A percentile compares a stretch with the other conserved stretches of the same genome.
These are phyloP conservation scores for Paxillus involutus DNA, from an alignment of 768 basidiomycete species.

Conservation along the genomic window DNA sequence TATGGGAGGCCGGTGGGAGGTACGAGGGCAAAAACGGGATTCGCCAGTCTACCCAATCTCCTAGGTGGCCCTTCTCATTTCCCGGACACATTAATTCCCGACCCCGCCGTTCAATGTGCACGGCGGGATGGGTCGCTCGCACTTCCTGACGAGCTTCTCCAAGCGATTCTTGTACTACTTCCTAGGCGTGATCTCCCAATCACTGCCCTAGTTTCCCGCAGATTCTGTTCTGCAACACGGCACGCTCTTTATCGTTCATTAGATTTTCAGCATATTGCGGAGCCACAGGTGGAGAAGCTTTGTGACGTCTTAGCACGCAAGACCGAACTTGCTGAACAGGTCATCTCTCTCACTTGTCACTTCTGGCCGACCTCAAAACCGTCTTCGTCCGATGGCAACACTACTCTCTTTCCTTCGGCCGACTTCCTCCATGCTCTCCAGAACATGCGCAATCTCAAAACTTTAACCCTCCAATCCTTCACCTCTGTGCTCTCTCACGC, in stretches of 20 bases:
- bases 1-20: neutral
- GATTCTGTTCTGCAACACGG: slow-evolving; percentile 21
- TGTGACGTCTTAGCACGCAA: slow-evolving; percentile 18
- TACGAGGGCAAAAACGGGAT: neutral
- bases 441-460: slow-evolving; percentile 30
- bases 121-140: neutral
- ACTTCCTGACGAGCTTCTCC: slow-evolving; percentile 21
- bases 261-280: slow-evolving; percentile 15
- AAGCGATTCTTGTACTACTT: slow-evolving; percentile 21
- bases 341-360: slow-evolving; percentile 23
- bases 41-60: slow-evolving; percentile 20
- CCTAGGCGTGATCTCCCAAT: slow-evolving; percentile 13
- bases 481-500: slow-evolving; percentile 18
- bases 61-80: slow-evolving; percentile 10
- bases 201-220: slow-evolving; percentile 24
- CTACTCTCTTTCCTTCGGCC: slow-evolving; percentile 9
- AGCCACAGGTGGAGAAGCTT: slow-evolving; percentile 14
- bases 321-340: slow-evolving; percentile 21
- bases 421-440: slow-evolving; percentile 24
- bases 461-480: slow-evolving; percentile 27
- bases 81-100: neutral
- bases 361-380: slow-evolving; percentile 19
- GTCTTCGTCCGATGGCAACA: slow-evolving; percentile 2
- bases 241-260: slow-evolving; percentile 22
- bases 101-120: neutral